Evolutionary conservation across 768 basidiomycete species (phyloP).

Genomic region (Podaxis mareebaensis): DNA sequence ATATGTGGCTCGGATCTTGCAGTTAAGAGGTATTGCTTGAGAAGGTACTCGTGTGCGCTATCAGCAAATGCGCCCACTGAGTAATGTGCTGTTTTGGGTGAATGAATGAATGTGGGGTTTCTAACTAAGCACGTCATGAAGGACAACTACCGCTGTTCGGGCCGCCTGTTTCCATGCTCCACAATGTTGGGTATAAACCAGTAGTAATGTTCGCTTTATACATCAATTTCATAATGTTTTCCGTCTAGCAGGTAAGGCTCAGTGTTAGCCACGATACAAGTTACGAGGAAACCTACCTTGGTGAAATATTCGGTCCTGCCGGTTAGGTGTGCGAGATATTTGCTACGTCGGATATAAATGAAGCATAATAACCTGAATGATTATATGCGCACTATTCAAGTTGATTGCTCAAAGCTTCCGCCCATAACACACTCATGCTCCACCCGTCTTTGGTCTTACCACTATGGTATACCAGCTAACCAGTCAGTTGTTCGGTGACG

Average conservation of each 20-base stretch:
- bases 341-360: conserved; percentile 32
- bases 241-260: conserved; percentile 39
- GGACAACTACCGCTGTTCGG: conserved; percentile 41
- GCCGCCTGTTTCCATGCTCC: conserved; percentile 45
- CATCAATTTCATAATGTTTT: conserved; percentile 48
- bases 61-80: conserved; percentile 61
- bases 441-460: conserved; percentile 36
- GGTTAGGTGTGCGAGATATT: conserved; percentile 80
- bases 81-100: conserved; percentile 33
- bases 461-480: conserved; percentile 24
- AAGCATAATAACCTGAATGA: background rate
- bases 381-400: conserved; percentile 52
- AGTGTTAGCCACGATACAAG: background rate
- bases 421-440: conserved; percentile 35
- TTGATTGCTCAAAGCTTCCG: conserved; percentile 56
- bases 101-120: background rate
- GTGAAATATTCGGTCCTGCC: conserved; percentile 64
- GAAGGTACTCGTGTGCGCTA: conserved; percentile 68
- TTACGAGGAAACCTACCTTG: conserved; percentile 30
- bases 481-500: background rate
- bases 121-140: background rate
- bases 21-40: conserved; percentile 63
- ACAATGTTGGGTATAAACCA: conserved; percentile 58
- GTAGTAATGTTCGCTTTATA: conserved; percentile 42
- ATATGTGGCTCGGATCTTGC: conserved; percentile 42